Evolutionary conservation across 2,329 filamentous ascomycete species (phyloP), one percentile per base, ranked within the genome.

Genomic region (Ophiosphaerella korrae): DNA sequence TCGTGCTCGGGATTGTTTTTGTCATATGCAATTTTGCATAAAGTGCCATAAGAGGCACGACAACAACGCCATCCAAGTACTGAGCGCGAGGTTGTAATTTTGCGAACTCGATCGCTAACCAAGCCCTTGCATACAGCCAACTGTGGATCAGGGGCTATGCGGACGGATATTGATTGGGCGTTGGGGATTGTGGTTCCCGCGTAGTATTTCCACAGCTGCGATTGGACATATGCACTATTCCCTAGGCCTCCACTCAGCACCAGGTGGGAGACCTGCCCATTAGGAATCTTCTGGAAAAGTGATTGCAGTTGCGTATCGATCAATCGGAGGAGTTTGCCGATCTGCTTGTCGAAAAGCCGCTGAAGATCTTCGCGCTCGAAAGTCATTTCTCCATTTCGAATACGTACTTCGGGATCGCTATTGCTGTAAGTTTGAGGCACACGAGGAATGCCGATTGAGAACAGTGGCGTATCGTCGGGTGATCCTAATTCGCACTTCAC

Each of bases 41-140:
- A 55, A 0, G 71, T 74, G 18, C 73, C 73, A 42, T 75, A 75
- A 0, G 62, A 67, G 3, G 73, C 68, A 12, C 73, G 59, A 48
- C 70, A 73, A 48, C 72, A 75, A 3, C 72, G 64, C 70, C 69
- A 73, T 1, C 67, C 68, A 1, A 84, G 70, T 1, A 82, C 78
- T 0, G 79, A 67, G 2, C 70, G 66, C 1, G 69, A 72, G 12
- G 73, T 74, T 1, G 75, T 72, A 4, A 80, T 70, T 41, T 75
- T 79, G 36, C 81, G 77, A n/a, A 82, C 69, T 9, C 80, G 74
- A 42, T 84, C 80, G 2, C 77, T 70, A 1, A 84, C 76, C 2
- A 83, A 66, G 0, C 82, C 81, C 52, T 81, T 80, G 36, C 81
- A 80, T 1, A 84, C 81, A 5, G 81, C 80, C 0, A 84, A 77